A percentile compares a stretch with the other conserved stretches of the same genome.
Evolutionary conservation across 257 asterid species (phyloP).

Genomic region (Misopates orontium): DNA sequence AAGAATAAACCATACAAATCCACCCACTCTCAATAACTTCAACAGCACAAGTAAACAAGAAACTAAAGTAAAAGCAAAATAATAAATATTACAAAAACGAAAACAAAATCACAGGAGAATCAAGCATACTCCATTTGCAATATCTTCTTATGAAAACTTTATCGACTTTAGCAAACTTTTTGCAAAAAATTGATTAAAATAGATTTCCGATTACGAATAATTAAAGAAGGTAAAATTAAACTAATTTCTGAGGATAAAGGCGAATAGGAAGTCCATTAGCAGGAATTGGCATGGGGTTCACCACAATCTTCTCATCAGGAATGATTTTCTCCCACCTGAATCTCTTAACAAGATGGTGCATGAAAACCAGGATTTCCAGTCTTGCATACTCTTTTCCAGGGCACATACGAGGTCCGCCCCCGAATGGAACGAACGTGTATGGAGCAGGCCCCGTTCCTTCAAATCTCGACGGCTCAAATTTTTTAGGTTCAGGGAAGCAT

Average conservation of each 20-base stretch:
- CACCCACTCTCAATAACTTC: no score
- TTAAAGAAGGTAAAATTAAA: neutral
- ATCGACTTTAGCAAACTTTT: no score
- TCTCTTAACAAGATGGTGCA: constrained; percentile 48
- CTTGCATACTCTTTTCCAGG: constrained; percentile 51
- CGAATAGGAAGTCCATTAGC: constrained; percentile 50
- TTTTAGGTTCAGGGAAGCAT: constrained; percentile 34
- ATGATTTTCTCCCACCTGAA: constrained; percentile 37
- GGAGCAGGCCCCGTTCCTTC: constrained; percentile 50
- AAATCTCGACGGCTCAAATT: constrained; percentile 44
- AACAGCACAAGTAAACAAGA: no score
- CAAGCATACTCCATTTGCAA: no score
- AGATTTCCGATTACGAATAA: no score
- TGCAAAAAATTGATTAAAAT: no score
- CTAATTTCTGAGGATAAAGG: constrained; percentile 37
- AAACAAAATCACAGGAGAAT: no score
- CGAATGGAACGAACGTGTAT: constrained; percentile 47
- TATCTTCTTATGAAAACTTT: no score
- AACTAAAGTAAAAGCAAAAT: no score
- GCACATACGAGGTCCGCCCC: constrained; percentile 52
- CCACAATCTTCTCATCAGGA: constrained; percentile 46
- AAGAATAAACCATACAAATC: no score
- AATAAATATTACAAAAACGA: no score
- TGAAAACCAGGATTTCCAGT: constrained; percentile 45
- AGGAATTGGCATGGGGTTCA: constrained; percentile 50